phyloP scores from a whole-genome alignment of 2,329 filamentous ascomycete genomes.

The Gremmenia infestans region DNA sequence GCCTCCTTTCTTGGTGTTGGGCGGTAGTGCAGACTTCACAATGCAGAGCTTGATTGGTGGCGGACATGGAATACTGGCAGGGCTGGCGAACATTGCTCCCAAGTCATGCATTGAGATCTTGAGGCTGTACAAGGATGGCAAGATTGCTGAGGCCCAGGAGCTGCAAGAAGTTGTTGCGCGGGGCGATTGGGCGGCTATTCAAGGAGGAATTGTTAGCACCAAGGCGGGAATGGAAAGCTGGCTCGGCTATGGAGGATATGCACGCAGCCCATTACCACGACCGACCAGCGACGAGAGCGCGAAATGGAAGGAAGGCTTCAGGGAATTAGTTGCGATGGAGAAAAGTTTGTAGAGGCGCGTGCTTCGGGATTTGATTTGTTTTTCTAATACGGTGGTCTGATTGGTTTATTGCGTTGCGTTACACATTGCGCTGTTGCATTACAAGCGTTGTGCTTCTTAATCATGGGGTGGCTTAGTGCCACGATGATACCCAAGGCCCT shows the following conservation, averaged over 20 bases:
- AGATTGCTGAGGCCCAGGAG: slow-evolving; percentile 53
- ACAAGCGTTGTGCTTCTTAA: not conserved
- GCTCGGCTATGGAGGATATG: slow-evolving; percentile 57
- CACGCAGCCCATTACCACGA: slow-evolving; percentile 45
- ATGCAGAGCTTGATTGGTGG: slow-evolving; percentile 66
- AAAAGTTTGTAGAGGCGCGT: slow-evolving; percentile 30
- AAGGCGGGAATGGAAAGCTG: slow-evolving; percentile 60
- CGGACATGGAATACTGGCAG: slow-evolving; percentile 66
- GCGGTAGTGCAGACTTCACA: slow-evolving; percentile 70
- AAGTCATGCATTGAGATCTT: slow-evolving; percentile 58
- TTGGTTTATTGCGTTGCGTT: not conserved
- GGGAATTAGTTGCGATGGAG: slow-evolving; percentile 47
- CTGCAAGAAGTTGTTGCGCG: slow-evolving; percentile 60
- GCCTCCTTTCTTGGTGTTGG: slow-evolving; percentile 62
- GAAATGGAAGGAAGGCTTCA: slow-evolving; percentile 52
- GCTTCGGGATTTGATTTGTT: not conserved
- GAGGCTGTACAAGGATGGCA: slow-evolving; percentile 55
- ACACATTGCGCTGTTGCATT: not conserved
- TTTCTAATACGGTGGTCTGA: not conserved
- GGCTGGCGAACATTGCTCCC: slow-evolving; percentile 66
- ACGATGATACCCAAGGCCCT: not conserved
- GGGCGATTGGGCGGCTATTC: slow-evolving; percentile 66
- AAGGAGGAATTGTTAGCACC: slow-evolving; percentile 63
- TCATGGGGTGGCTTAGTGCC: not conserved
- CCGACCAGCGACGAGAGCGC: slow-evolving; percentile 45